Evolutionary conservation across 306 rosid species (phyloP).

Genomic region (Macrotyloma uniflorum): DNA sequence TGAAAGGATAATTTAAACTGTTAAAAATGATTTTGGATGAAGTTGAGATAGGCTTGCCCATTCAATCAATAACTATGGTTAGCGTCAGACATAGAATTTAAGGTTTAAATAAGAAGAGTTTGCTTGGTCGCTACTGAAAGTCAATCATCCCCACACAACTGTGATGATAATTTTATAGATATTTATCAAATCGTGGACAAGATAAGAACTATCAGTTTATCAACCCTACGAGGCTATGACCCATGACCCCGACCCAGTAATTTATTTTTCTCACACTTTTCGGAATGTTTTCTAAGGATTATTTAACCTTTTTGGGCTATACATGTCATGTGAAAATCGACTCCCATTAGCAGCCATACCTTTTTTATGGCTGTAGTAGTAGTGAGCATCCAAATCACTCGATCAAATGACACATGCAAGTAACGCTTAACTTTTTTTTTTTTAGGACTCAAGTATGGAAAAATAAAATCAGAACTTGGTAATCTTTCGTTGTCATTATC

Average conservation of each 20-base stretch:
- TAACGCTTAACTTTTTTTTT: neutral
- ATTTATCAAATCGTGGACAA: neutral
- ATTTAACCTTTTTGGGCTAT: conserved; percentile 12
- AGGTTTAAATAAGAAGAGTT: conserved; percentile 16
- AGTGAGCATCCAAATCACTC: neutral
- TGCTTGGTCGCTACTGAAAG: conserved; percentile 28
- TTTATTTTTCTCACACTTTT: conserved; percentile 14
- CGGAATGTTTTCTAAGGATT: conserved; percentile 12
- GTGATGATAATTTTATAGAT: conserved; percentile 12
- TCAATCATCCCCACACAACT: conserved; percentile 1
- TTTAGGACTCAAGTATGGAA: neutral
- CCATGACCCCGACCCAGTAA: conserved; percentile 32
- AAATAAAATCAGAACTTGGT: conserved; percentile 11
- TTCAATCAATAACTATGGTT: neutral
- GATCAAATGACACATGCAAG: neutral
- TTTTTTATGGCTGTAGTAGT: neutral
- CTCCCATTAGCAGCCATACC: neutral
- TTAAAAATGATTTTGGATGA: neutral
- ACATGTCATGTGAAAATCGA: conserved; percentile 18
- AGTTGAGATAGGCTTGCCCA: neutral
- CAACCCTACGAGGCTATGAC: neutral
- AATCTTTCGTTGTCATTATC: conserved; percentile 37
- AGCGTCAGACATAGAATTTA: neutral
- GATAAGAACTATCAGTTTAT: conserved; percentile 10
- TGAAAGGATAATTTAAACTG: conserved; percentile 8